Base-by-base conservation (phyloP, 192 early-diverging fungal species). In the Cladochytrium replicatum region DNA sequence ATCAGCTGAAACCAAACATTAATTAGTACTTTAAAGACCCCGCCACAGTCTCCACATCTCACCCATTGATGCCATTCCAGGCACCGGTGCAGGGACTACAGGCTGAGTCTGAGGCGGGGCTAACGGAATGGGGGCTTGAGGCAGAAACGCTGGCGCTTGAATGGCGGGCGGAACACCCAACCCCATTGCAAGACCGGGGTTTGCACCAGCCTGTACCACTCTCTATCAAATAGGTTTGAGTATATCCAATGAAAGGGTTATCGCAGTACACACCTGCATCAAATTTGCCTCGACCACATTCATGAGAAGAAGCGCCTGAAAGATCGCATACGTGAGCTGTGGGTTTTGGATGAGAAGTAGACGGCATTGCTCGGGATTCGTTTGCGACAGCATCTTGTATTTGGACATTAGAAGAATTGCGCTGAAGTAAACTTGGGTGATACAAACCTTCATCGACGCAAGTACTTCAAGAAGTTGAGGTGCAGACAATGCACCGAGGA, bases 281-380 rank as follows among this genome's bases (percentile, higher is more conserved):
- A 62, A 17, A 6, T 61, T 66, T 2, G 69, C 69, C 57, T 91
- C 87, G 15, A 90, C 81, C 15, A 89, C 58, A 49, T 85, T 85
- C 74, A 85, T 82, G 49, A 81, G 71, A 6, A 87, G 41, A 55
- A 93, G 72, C 11, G 80, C 76, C 58, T 91, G 88, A 54, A 93
- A 89, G 23, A 91, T 57, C 2, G 85, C 86, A 65, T 88, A 93
- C 4, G 86, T 65, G 0, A 89, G 57, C 54, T 85, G 86, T 19
- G 89, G 89, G 51, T 93, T 86, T n/a, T 66, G 48, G 4, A 58
- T 63, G n/a, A 93, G 62, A 2, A 91, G 61, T 4, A 73, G 58
- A 37, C 74, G 77, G 4, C 82, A 76, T 46, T 80, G 67, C n/a
- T 85, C 83, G 1, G 83, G 78, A 37, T 69, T 66, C 25, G 51